Evolutionary conservation across 139 green algal genomes (phyloP).

Genomic region (Chlorella vulgaris): DNA sequence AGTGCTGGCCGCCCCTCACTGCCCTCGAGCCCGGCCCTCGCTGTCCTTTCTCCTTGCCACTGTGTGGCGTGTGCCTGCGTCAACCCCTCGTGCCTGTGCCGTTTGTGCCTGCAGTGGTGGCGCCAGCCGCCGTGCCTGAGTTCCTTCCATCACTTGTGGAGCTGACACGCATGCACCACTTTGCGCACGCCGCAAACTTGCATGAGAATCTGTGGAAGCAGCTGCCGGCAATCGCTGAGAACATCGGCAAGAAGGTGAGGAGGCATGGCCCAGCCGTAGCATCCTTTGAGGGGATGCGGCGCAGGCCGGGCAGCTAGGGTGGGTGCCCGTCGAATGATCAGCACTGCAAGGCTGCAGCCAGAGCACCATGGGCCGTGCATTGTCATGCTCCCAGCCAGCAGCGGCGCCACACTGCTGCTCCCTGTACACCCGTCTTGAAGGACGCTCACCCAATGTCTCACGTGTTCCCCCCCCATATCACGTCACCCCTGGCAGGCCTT

Average conservation of each 20-base stretch:
- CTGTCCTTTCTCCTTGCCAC: too few species aligned
- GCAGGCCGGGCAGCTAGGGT: too few species aligned
- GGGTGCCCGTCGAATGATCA: too few species aligned
- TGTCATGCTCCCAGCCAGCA: not conserved
- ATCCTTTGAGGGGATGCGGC: too few species aligned
- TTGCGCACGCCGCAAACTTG: constrained; percentile 68
- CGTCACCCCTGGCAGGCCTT: constrained; percentile 52
- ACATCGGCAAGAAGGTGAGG: constrained; percentile 65
- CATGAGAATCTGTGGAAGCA: constrained; percentile 82
- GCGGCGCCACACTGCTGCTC: not conserved
- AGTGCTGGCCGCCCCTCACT: too few species aligned
- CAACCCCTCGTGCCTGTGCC: too few species aligned
- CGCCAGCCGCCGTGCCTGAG: constrained; percentile 38
- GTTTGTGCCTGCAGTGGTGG: constrained; percentile 23
- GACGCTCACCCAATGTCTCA: too few species aligned
- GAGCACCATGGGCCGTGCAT: not conserved
- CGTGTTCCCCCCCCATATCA: not conserved
- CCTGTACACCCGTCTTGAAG: too few species aligned
- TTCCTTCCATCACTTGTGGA: constrained; percentile 73
- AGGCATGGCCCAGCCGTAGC: not conserved
- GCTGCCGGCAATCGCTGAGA: constrained; percentile 70
- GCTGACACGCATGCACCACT: constrained; percentile 64
- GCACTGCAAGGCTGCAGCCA: not conserved
- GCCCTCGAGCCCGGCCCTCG: too few species aligned
- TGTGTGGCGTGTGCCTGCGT: too few species aligned